These are phyloP conservation scores for Epithele typhae DNA, from an alignment of 768 basidiomycete genomes.

Conservation along the genomic window DNA sequence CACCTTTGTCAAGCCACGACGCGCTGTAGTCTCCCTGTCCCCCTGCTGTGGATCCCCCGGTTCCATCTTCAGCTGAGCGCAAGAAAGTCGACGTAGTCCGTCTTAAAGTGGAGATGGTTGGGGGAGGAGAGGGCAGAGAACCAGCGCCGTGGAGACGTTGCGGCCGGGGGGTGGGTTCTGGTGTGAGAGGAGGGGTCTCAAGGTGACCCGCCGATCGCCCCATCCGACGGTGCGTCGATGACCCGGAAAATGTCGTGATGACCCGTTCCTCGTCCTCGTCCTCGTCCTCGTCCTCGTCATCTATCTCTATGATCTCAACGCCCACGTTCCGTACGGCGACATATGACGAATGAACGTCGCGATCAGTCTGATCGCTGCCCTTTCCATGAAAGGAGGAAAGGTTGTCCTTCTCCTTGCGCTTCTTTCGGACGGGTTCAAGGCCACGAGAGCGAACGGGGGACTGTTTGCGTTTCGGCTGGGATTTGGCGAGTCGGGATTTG, in stretches of 20 bases:
- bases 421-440: constrained; percentile 9
- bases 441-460: neutral
- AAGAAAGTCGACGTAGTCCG: too few species aligned
- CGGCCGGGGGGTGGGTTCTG: neutral
- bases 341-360: neutral
- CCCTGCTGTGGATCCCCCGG: too few species aligned
- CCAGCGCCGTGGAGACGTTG: neutral
- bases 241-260: too few species aligned
- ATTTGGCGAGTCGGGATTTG: neutral
- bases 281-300: too few species aligned
- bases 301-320: too few species aligned
- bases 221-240: neutral
- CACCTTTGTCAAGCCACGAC: too few species aligned
- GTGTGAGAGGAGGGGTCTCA: neutral
- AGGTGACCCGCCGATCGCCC: neutral
- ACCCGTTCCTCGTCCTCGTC: too few species aligned
- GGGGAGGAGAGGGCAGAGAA: constrained; percentile 10
- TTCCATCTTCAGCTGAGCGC: too few species aligned
- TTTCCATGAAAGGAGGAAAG: neutral
- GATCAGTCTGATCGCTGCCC: neutral
- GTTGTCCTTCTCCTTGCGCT: constrained; percentile 16
- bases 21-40: too few species aligned
- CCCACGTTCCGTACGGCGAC: too few species aligned
- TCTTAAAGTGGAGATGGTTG: neutral
- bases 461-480: neutral